Evolutionary conservation across 495 filamentous ascomycete species (phyloP).

Genomic region (Hypoxylon perforatum): DNA sequence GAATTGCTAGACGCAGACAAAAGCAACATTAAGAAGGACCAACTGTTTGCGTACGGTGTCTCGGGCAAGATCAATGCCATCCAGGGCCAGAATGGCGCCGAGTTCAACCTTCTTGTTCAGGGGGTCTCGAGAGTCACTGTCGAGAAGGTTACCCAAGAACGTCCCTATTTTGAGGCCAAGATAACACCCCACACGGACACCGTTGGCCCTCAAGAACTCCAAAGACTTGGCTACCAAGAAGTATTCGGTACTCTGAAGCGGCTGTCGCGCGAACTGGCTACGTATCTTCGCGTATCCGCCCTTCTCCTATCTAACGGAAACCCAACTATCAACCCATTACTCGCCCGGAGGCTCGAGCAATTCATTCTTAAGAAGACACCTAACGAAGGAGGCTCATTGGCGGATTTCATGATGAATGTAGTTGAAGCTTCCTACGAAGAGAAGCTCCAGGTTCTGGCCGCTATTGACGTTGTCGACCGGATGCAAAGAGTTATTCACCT

Average conservation of each 20-base stretch:
- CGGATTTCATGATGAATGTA: slow-evolving; percentile 95
- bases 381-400: slow-evolving; percentile 83
- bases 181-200: slow-evolving; percentile 60
- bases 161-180: slow-evolving; percentile 86
- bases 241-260: slow-evolving; percentile 84
- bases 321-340: slow-evolving; percentile 78
- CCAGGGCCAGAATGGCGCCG: slow-evolving; percentile 79
- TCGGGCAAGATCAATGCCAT: slow-evolving; percentile 85
- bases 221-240: slow-evolving; percentile 56
- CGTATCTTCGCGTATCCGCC: slow-evolving; percentile 79
- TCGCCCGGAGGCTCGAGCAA: slow-evolving; percentile 83
- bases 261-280: slow-evolving; percentile 83
- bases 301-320: slow-evolving; percentile 71
- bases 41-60: slow-evolving; percentile 80
- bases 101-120: slow-evolving; percentile 86
- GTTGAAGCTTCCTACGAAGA: slow-evolving; percentile 87
- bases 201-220: slow-evolving; percentile 20
- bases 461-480: slow-evolving; percentile 79
- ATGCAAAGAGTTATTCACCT: slow-evolving; percentile 83
- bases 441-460: slow-evolving; percentile 82
- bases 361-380: slow-evolving; percentile 83
- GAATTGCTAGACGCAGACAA: slow-evolving; percentile 61
- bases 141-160: slow-evolving; percentile 78
- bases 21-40: slow-evolving; percentile 70
- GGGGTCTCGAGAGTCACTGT: slow-evolving; percentile 81